These are phyloP conservation scores for Vigna reflexopilosa DNA, from an alignment of 306 rosid genomes.

Conservation along the genomic window DNA sequence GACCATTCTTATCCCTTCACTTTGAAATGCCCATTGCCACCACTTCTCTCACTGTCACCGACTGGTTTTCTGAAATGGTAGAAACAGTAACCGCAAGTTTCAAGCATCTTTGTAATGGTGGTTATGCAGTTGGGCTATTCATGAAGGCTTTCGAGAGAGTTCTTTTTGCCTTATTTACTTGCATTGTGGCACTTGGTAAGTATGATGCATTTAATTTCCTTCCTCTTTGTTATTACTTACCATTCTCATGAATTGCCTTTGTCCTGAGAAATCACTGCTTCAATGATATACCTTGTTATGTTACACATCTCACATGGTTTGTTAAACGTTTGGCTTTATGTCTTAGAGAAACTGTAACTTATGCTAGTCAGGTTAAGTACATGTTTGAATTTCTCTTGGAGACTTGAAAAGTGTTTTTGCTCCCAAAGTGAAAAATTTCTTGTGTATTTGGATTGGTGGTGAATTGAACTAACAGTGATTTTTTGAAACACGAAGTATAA, in stretches of 20 bases:
- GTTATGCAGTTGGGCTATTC: slow-evolving; percentile 25
- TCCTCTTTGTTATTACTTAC: background rate
- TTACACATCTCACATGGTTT: background rate
- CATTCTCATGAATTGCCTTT: background rate
- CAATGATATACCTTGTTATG: too few species aligned
- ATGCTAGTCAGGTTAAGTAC: background rate
- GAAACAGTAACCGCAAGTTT: background rate
- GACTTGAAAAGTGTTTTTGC: too few species aligned
- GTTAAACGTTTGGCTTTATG: background rate
- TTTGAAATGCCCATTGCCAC: slow-evolving; percentile 36
- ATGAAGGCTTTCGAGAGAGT: slow-evolving; percentile 29
- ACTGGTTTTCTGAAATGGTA: slow-evolving; percentile 34
- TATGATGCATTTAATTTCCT: slow-evolving; percentile 6
- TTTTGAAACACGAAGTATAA: too few species aligned
- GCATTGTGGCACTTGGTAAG: slow-evolving; percentile 49
- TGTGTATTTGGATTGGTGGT: too few species aligned
- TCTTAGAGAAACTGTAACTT: background rate
- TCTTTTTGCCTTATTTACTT: slow-evolving; percentile 41
- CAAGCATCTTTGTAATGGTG: slow-evolving; percentile 26
- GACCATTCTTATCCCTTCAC: slow-evolving; percentile 22
- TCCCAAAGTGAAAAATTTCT: too few species aligned
- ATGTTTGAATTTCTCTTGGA: background rate
- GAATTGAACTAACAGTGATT: too few species aligned
- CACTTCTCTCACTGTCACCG: slow-evolving; percentile 33
- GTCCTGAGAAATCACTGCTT: slow-evolving; percentile 14